Evolutionary conservation across 345 rosid species (phyloP).

Genomic region (Melaleuca alternifolia): DNA sequence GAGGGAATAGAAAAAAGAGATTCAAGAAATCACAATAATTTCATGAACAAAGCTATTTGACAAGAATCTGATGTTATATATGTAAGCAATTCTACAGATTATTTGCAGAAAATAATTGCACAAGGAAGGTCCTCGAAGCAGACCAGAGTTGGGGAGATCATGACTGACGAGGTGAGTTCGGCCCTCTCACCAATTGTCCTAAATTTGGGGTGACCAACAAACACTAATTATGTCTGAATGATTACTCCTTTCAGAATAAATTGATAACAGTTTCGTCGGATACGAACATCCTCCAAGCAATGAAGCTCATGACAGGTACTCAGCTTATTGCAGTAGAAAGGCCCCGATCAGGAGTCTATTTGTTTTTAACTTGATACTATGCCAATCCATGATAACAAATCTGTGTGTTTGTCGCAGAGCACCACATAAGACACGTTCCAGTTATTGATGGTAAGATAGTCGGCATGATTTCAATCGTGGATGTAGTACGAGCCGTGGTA

Average conservation of each 20-base stretch:
- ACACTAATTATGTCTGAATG: neutral
- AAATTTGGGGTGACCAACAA: neutral
- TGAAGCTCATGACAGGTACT: conserved; percentile 90
- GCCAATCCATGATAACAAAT: neutral
- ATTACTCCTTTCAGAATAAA: conserved; percentile 31
- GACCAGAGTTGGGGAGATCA: conserved; percentile 74
- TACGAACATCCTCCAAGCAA: conserved; percentile 60
- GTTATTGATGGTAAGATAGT: conserved; percentile 75
- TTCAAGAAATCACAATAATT: neutral
- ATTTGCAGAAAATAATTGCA: conserved; percentile 58
- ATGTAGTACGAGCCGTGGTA: conserved; percentile 69
- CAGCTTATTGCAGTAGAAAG: neutral
- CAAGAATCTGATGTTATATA: neutral
- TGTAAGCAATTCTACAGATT: conserved; percentile 29
- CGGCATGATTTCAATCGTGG: conserved; percentile 80
- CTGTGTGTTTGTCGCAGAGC: conserved; percentile 23
- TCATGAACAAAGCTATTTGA: neutral
- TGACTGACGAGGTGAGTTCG: conserved; percentile 62
- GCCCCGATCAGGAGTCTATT: neutral
- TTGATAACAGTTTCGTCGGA: conserved; percentile 60
- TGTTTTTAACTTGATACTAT: neutral
- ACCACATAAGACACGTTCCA: conserved; percentile 69
- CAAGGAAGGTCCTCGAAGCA: conserved; percentile 52
- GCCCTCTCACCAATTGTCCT: neutral
- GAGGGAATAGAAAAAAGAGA: neutral